Base-by-base conservation (phyloP, 1,284 basidiomycete species). In the Chondrostereum purpureum region DNA sequence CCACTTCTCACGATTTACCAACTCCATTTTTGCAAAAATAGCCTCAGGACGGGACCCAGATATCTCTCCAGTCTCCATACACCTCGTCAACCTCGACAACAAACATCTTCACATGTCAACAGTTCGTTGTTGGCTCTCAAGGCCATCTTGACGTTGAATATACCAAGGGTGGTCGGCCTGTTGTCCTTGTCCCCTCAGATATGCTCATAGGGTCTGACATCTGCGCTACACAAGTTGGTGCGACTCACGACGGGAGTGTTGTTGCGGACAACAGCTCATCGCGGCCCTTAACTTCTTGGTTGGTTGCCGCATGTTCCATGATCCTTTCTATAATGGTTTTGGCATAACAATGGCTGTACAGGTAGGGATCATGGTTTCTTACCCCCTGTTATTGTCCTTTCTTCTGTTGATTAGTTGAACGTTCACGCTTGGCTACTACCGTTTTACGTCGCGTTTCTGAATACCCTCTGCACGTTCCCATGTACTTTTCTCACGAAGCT, bases 41-140 rank as follows among this genome's bases (percentile, higher is more conserved):
- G 80, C 75, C 81, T 3, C 65, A 69, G 50, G 78, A 81, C 50
- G 60, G 67, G 21, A 78, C 70, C 24, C 60, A 66, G 45, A 66
- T 81, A 34, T 65, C 73, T 3, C 74, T 80, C 8, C 68, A 73
- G 44, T 78, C 82, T 2, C 70, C 75, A 0, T 83, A 69, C 54
- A 50, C 59, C 6, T 43, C 64, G 5, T 68, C 66, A 38, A 69
- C 70, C 1, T 63, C 74, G 4, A 67, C 73, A 22, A 72, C 70
- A 31, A 77, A 84, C 50, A 64, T 83, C 46, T 56, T 87, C 34
- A 73, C 73, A 2, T 86, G 83, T 58, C 58, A 61, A 19, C 80
- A 85, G 58, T 80, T 74, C 67, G 74, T 70, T n/a, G 74, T 82
- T 8, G 84, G 80, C 24, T 76, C 80, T 42, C 66, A 71, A 39